Evolutionary conservation across 129 eudicot genomes (phyloP).

Genomic region (Artemisia tridentata): DNA sequence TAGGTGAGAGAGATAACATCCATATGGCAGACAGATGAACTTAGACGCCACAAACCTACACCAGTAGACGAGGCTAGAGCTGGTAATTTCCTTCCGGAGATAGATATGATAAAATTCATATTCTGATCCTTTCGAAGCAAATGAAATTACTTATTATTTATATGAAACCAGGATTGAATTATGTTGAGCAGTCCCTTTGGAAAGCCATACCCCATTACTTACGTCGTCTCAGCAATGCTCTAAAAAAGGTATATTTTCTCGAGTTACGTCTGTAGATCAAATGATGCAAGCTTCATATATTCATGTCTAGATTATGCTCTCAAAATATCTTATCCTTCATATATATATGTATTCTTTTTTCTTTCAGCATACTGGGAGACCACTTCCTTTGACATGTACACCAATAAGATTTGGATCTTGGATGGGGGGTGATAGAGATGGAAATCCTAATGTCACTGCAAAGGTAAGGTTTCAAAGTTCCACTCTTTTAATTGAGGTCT

Average conservation of each 20-base stretch:
- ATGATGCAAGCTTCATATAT: neutral
- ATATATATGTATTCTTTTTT: neutral
- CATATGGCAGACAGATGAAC: constrained; percentile 99
- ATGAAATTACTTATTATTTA: constrained; percentile 17
- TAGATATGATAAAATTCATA: neutral
- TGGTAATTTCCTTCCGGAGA: constrained; percentile 41
- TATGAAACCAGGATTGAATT: constrained; percentile 57
- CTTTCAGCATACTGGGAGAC: constrained; percentile 86
- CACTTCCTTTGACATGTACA: constrained; percentile 94
- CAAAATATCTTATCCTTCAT: neutral
- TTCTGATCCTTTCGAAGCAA: constrained; percentile 1
- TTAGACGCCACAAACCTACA: constrained; percentile 94
- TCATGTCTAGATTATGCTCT: neutral
- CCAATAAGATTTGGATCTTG: constrained; percentile 96
- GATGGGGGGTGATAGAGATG: constrained; percentile 99
- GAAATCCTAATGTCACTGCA: constrained; percentile 98
- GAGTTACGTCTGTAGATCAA: neutral
- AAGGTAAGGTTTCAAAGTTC: constrained; percentile 48
- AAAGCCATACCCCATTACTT: constrained; percentile 93
- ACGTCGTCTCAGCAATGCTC: constrained; percentile 95
- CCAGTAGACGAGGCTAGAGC: constrained; percentile 99
- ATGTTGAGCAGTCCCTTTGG: constrained; percentile 99
- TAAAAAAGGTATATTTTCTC: constrained; percentile 65
- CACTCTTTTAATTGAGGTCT: neutral
- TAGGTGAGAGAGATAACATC: constrained; percentile 97